A percentile compares a stretch with the other conserved stretches of the same genome.
Evolutionary conservation across 2,329 filamentous ascomycete species (phyloP).

Genomic region (Neoscytalidium dimidiatum): DNA sequence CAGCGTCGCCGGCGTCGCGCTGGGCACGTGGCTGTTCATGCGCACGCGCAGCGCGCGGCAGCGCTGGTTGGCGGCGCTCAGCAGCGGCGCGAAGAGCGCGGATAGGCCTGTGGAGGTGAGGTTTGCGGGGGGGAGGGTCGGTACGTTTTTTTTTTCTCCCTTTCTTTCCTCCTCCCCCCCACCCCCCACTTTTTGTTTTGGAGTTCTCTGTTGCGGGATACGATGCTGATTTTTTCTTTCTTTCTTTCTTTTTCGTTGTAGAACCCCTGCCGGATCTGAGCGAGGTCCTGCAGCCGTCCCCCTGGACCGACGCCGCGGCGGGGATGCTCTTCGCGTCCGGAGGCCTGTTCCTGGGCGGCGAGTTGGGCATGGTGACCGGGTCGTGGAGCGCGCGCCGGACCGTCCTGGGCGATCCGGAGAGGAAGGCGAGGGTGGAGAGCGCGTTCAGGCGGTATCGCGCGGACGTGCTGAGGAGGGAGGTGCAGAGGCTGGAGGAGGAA

Average conservation of each 20-base stretch:
- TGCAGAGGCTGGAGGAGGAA: slow-evolving; percentile 54
- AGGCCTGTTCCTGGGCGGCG: slow-evolving; percentile 65
- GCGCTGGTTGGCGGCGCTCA: slow-evolving; percentile 63
- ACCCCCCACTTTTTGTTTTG: not conserved
- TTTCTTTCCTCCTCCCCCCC: not conserved
- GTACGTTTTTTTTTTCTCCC: slow-evolving; percentile 36
- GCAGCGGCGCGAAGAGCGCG: slow-evolving; percentile 53
- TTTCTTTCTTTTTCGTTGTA: too few species aligned
- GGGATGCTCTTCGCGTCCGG: slow-evolving; percentile 64
- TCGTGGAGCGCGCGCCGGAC: slow-evolving; percentile 55
- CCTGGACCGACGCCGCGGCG: slow-evolving; percentile 61
- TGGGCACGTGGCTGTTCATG: slow-evolving; percentile 61
- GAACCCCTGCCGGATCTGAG: slow-evolving; percentile 65
- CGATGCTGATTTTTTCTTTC: too few species aligned
- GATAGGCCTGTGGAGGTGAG: slow-evolving; percentile 64
- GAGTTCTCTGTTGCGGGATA: not conserved
- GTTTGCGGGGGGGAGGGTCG: slow-evolving; percentile 62
- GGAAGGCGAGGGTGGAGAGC: slow-evolving; percentile 59
- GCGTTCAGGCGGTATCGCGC: slow-evolving; percentile 65
- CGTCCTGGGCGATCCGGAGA: slow-evolving; percentile 57
- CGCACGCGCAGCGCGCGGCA: slow-evolving; percentile 57
- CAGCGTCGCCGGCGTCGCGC: slow-evolving; percentile 60
- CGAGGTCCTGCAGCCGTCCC: slow-evolving; percentile 57
- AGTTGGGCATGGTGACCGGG: slow-evolving; percentile 62
- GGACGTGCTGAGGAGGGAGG: slow-evolving; percentile 63